Base-by-base conservation (phyloP, 1,284 basidiomycete genomes). In the Kwoniella shivajii region DNA sequence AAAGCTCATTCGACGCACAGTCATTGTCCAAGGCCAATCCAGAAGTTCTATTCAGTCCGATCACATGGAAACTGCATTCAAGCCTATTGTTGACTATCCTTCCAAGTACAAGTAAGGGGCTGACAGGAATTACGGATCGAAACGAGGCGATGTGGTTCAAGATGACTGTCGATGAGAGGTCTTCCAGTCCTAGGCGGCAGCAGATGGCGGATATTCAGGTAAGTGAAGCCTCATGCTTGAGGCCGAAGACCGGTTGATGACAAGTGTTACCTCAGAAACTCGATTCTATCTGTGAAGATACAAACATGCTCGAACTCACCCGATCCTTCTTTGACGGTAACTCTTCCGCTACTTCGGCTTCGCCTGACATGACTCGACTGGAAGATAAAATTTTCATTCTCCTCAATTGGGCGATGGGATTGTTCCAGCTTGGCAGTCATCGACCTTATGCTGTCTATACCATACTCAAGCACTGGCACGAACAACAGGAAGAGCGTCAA, bases 321-420 rank as follows among this genome's bases (percentile, higher is more conserved):
- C 78, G 88, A 31, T 61, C 78, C 0, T 90, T 87, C 76, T 91
- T 92, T 67, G 69, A 76, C 67, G 69, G 69, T 4, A 4, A 60
- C 0, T 61, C 74, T 10, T 66, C 76, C 0, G 69, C 74, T 7
- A 64, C 53, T 56, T 14, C 75, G 80, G 44, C 76, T 76, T 59
- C 80, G 77, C 54, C 81, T 80, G 64, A 79, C 77, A 26, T 75
- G 75, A 2, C 74, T 22, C 61, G 69, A 56, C 56, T 76, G 29
- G 67, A 74, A 59, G 71, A 74, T 56, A 92, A 92, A 72, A 81
- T 93, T 20, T 86, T 89, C 65, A 85, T 88, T 53, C 82, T 94
- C 2, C 82, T 95, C 26, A 89, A 88, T 0, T 95, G 92, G 92
- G 86, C 87, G 60, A 87, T 92, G 53, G 90, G 90, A 0, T 84